Evolutionary conservation across 768 basidiomycete genomes (phyloP).

Genomic region (Suillus hirtellus): DNA sequence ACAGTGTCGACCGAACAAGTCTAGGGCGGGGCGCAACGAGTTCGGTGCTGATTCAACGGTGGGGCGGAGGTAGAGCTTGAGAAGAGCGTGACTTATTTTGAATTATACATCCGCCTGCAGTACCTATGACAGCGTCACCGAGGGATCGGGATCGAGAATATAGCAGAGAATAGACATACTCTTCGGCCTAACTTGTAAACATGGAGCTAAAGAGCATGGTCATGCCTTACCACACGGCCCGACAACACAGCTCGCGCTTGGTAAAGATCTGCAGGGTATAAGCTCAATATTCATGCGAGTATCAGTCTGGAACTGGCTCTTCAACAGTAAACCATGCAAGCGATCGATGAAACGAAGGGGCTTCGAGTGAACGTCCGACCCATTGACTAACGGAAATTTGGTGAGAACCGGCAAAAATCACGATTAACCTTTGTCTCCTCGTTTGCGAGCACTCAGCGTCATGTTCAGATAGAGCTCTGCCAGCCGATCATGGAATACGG

Average conservation of each 20-base stretch:
- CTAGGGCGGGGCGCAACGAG: slow-evolving; percentile 81
- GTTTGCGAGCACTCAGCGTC: slow-evolving; percentile 58
- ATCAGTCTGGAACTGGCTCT: slow-evolving; percentile 51
- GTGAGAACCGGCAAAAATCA: slow-evolving; percentile 10
- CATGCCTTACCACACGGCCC: slow-evolving; percentile 87
- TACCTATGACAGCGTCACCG: slow-evolving; percentile 53
- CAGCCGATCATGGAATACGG: slow-evolving; percentile 83
- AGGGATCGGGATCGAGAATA: neutral
- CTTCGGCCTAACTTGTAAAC: slow-evolving; percentile 92
- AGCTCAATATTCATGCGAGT: neutral
- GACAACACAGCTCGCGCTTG: slow-evolving; percentile 92
- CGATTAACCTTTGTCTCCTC: slow-evolving; percentile 55
- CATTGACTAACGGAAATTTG: slow-evolving; percentile 39
- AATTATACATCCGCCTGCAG: slow-evolving; percentile 79
- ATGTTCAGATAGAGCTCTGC: slow-evolving; percentile 83
- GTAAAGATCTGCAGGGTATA: slow-evolving; percentile 60
- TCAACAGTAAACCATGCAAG: slow-evolving; percentile 78
- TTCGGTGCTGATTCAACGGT: slow-evolving; percentile 48
- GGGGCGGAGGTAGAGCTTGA: slow-evolving; percentile 86
- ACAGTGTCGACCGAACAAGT: too few species aligned
- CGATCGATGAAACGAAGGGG: slow-evolving; percentile 83
- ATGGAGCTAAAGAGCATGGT: slow-evolving; percentile 93
- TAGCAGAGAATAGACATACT: slow-evolving; percentile 47
- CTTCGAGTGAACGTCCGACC: slow-evolving; percentile 58
- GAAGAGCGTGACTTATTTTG: slow-evolving; percentile 63